These are phyloP conservation scores for Glaciozyma antarctica DNA, from an alignment of 768 basidiomycete species.

Conservation along the genomic window DNA sequence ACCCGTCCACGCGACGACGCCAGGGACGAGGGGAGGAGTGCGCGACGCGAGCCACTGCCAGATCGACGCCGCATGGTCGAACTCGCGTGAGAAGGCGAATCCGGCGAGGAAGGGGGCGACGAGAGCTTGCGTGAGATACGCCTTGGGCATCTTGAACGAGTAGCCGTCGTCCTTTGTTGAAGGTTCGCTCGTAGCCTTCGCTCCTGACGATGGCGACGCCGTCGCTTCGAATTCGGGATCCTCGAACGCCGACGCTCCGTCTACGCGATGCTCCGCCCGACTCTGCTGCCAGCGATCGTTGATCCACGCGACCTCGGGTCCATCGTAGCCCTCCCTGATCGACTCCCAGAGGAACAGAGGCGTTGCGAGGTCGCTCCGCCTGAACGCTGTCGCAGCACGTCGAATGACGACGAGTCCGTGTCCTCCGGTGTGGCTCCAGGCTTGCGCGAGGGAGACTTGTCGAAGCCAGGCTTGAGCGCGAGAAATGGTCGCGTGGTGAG, in stretches of 20 bases:
- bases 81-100: conserved; percentile 52
- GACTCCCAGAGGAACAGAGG: conserved; percentile 1
- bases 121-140: conserved; percentile 50
- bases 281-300: conserved; percentile 6
- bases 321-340: conserved; percentile 2
- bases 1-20: conserved; percentile 58
- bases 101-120: conserved; percentile 61
- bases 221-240: neutral
- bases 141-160: conserved; percentile 31
- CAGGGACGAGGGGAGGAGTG: conserved; percentile 45
- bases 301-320: conserved; percentile 13
- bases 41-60: conserved; percentile 59
- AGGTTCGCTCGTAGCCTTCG: neutral
- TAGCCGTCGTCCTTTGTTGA: neutral
- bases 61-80: conserved; percentile 52
- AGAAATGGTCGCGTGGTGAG: neutral
- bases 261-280: neutral
- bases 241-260: neutral
- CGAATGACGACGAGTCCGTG: conserved; percentile 4
- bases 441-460: conserved; percentile 24
- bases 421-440: neutral
- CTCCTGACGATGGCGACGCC: neutral
- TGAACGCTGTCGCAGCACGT: neutral
- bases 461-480: conserved; percentile 7
- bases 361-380: neutral